Conservation (phyloP, 164 flowering plant species). For the Saururus chinensis region DNA sequence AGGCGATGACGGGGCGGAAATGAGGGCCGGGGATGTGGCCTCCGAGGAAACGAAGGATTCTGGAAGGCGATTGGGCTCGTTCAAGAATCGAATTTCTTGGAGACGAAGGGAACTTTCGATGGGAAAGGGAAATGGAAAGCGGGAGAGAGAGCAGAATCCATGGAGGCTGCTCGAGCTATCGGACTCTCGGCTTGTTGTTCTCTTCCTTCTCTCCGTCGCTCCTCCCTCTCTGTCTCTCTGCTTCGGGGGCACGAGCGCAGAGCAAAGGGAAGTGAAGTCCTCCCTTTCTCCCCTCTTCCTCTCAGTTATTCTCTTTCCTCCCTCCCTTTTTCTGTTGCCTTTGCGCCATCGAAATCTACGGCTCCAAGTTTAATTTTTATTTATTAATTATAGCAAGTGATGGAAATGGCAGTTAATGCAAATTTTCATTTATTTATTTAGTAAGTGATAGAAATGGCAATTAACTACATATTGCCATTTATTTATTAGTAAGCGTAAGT, state of each 20-base stretch:
- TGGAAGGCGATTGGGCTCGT: neutral
- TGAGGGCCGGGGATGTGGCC: too few relatives aligned
- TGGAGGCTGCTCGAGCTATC: conserved; percentile 1
- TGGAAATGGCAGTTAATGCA: neutral
- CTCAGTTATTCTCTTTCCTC: neutral
- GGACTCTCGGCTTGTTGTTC: too few relatives aligned
- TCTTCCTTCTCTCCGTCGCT: neutral
- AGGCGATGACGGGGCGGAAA: too few relatives aligned
- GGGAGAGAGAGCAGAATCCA: conserved; percentile 5
- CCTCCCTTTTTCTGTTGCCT: neutral
- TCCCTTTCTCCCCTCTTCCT: neutral
- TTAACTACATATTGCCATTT: too few relatives aligned
- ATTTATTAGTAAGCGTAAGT: too few relatives aligned
- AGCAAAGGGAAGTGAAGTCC: neutral
- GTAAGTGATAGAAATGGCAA: too few relatives aligned
- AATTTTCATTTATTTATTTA: neutral
- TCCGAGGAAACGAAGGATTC: too few relatives aligned
- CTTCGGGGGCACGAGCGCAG: neutral
- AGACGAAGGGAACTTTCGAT: conserved; percentile 6
- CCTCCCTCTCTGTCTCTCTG: neutral
- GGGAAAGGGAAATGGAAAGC: conserved; percentile 3
- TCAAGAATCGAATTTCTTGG: conserved; percentile 8
- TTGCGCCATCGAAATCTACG: conserved; percentile 5
- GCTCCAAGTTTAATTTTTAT: neutral
- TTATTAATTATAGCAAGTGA: neutral